Percentiles rank a stretch among this genome's conserved stretches.
Conservation (phyloP, 2,329 filamentous ascomycete species). For the Paecilomyces niveus region DNA sequence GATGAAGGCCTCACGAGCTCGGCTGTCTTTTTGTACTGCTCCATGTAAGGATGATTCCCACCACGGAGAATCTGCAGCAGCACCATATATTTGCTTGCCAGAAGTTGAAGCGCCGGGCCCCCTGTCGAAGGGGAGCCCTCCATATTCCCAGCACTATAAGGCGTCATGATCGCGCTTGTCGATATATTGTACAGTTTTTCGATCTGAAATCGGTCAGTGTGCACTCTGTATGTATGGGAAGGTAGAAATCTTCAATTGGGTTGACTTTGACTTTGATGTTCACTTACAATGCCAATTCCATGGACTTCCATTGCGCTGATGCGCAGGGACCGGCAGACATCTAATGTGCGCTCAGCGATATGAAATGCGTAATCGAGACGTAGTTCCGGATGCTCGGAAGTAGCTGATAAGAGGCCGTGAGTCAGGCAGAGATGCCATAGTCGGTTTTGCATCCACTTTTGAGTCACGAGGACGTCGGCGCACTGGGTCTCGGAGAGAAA, state of each 20-base stretch:
- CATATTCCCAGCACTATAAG: constrained; percentile 2
- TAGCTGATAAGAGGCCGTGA: constrained; percentile 29
- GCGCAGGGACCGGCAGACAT: constrained; percentile 24
- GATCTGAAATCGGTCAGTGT: constrained; percentile 14
- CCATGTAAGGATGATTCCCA: constrained; percentile 28
- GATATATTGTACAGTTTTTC: constrained; percentile 36
- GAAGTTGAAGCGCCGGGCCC: constrained; percentile 11
- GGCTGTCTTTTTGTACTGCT: constrained; percentile 18
- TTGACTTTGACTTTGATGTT: too few species aligned
- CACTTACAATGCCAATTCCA: constrained; percentile 31
- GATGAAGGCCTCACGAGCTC: background rate
- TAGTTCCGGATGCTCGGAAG: constrained; percentile 30
- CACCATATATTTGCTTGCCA: constrained; percentile 25
- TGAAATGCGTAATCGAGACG: constrained; percentile 29
- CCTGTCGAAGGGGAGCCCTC: constrained; percentile 10
- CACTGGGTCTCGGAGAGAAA: constrained; percentile 31
- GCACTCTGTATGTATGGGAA: background rate
- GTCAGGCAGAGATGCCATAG: constrained; percentile 36
- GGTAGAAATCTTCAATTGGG: background rate
- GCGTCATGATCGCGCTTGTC: constrained; percentile 18
- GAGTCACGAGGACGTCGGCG: constrained; percentile 36
- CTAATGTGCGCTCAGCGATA: constrained; percentile 27
- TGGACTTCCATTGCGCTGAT: constrained; percentile 37
- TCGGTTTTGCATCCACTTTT: constrained; percentile 38
- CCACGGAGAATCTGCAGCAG: constrained; percentile 26